Conservation (phyloP, 192 early-diverging fungal species). For the Linnemannia zychae region DNA sequence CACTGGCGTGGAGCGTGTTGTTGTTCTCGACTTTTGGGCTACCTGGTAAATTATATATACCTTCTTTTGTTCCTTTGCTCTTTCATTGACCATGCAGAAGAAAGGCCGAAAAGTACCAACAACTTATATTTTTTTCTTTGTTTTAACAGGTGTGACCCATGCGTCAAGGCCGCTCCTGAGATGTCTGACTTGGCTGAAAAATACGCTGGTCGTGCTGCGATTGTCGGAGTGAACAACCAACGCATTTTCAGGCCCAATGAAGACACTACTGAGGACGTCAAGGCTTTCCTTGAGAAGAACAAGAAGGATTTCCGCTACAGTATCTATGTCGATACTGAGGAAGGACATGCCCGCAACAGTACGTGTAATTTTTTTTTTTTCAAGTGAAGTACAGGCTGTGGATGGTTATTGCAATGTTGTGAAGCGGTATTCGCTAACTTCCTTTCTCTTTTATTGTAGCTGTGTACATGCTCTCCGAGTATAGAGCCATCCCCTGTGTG, state of each 20-base stretch:
- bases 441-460: too few relatives aligned
- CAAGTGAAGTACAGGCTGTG: neutral
- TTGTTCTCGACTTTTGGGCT: slow-evolving; percentile 54
- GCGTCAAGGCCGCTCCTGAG: slow-evolving; percentile 30
- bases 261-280: neutral
- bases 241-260: slow-evolving; percentile 13
- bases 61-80: too few relatives aligned
- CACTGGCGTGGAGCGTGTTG: slow-evolving; percentile 29
- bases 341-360: slow-evolving; percentile 28
- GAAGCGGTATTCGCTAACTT: too few relatives aligned
- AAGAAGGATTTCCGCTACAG: slow-evolving; percentile 35
- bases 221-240: slow-evolving; percentile 45
- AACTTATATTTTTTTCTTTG: neutral
- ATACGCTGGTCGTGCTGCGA: slow-evolving; percentile 31
- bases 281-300: slow-evolving; percentile 29
- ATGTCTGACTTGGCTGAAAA: slow-evolving; percentile 38
- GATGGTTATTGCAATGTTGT: neutral
- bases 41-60: slow-evolving; percentile 28
- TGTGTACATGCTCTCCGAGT: slow-evolving; percentile 29
- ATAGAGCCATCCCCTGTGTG: slow-evolving; percentile 39
- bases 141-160: slow-evolving; percentile 37
- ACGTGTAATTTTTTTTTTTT: neutral
- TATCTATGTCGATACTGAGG: slow-evolving; percentile 25
- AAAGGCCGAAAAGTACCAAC: neutral
- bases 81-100: neutral